Evolutionary conservation across 139 green algal genomes (phyloP), one percentile per base, ranked within the genome.

Genomic region (Asterochloris sp.): DNA sequence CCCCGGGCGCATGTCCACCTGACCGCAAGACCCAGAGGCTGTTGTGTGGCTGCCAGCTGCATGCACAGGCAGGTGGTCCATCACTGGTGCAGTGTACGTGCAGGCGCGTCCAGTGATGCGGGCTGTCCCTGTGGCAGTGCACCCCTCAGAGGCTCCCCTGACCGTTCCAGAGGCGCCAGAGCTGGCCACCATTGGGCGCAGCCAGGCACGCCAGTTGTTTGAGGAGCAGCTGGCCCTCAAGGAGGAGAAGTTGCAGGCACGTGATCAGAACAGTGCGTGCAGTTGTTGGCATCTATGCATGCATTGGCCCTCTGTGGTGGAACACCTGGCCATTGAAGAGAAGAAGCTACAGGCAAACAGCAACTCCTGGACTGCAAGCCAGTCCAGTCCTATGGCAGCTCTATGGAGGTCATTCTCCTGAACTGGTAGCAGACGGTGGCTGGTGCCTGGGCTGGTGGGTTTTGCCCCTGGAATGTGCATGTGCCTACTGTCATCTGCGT

Each of bases 141-240:
- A 81, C 28, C 77, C 77, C n/a, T 81, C 77, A 23, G 27, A 74
- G 27, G 62, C 62, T 26, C 26, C 77, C 17, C 27, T 81, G 77
- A 81, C 77, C 24, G 77, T 81, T 12, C 77, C 77, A 29, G 77
- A 81, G 10, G 77, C 62, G n/a, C 77, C 77, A 17, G 61, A 21
- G 15, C 62, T 81, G 8, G 26, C 77, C 15, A n/a, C 73, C 14
- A 19, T 73, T 11, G 16, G 61, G 14, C 62, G 77, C 27, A 69
- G 62, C 62, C 61, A 26, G 28, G 47, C 77, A 23, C 77, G 77
- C 63, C 63, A 74, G 54, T 28, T 38, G n/a, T 81, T 81, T 81
- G 77, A 81, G 60, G 63, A n/a, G 14, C 61, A 62, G 61, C 13
- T 81, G 47, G 77, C 77, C 10, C 26, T 28, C 13, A 81, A 81